Evolutionary conservation across 192 early-diverging fungal species (phyloP).

Genomic region (Obelidium mucronatum): DNA sequence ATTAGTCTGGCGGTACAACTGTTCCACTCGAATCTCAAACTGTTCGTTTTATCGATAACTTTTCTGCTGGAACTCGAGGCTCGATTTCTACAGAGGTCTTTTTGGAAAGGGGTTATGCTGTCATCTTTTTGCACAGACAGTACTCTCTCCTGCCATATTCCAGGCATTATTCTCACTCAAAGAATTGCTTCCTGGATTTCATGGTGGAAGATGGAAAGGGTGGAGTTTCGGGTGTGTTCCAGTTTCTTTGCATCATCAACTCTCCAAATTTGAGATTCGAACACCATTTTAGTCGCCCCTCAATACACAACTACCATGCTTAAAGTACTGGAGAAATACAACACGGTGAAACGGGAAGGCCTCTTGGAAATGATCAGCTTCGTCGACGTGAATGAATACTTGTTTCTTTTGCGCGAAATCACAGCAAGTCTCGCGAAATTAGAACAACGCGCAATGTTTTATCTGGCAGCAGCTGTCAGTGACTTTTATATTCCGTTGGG

Average conservation of each 20-base stretch:
- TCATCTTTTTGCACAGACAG: slow-evolving; percentile 96
- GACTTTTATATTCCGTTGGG: slow-evolving; percentile 97
- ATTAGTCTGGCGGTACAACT: slow-evolving; percentile 87
- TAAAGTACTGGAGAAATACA: slow-evolving; percentile 68
- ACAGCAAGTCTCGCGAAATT: slow-evolving; percentile 73
- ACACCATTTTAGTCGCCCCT: slow-evolving; percentile 61
- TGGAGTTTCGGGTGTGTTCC: slow-evolving; percentile 14
- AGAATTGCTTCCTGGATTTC: slow-evolving; percentile 83
- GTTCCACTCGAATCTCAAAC: slow-evolving; percentile 96
- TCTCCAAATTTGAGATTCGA: not conserved
- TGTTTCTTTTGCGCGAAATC: slow-evolving; percentile 84
- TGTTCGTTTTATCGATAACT: slow-evolving; percentile 99
- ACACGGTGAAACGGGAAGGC: slow-evolving; percentile 62
- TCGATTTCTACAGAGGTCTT: slow-evolving; percentile 93
- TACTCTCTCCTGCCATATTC: slow-evolving; percentile 91
- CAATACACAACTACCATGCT: slow-evolving; percentile 75
- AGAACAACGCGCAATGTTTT: slow-evolving; percentile 84
- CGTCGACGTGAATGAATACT: slow-evolving; percentile 90
- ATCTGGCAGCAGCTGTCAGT: slow-evolving; percentile 96
- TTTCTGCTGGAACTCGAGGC: slow-evolving; percentile 94
- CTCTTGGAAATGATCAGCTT: slow-evolving; percentile 85
- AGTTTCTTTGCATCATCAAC: not conserved
- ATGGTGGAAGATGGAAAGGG: slow-evolving; percentile 70
- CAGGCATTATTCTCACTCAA: slow-evolving; percentile 86
- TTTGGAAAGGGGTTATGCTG: slow-evolving; percentile 89